Conservation (phyloP, 1,284 basidiomycete genomes). For the Rhodotorula sp. region DNA sequence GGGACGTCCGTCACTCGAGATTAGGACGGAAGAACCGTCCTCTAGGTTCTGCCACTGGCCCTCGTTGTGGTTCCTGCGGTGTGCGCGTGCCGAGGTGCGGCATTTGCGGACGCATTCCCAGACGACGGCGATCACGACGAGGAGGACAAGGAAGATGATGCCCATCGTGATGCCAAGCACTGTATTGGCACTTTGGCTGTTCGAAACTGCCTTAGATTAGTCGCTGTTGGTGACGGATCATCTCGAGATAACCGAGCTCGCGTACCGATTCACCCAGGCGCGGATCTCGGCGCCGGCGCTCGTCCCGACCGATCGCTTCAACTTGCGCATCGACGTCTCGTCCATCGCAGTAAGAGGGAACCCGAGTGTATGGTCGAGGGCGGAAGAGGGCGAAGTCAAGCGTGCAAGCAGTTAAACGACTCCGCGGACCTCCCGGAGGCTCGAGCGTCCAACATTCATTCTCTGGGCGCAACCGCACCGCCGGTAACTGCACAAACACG, state of each 20-base stretch:
- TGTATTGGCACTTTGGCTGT: background rate
- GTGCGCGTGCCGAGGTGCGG: background rate
- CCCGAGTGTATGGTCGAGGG: too few species aligned
- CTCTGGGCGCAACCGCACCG: too few species aligned
- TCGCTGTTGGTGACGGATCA: background rate
- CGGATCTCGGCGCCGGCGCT: background rate
- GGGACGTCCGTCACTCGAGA: background rate
- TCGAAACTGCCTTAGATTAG: too few species aligned
- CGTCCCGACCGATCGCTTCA: background rate
- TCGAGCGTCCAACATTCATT: too few species aligned
- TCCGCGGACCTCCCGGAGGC: too few species aligned
- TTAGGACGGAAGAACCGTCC: background rate
- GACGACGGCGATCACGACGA: background rate
- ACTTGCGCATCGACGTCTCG: background rate
- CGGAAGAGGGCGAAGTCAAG: background rate
- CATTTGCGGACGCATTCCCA: background rate
- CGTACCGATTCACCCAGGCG: background rate
- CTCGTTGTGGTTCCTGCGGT: too few species aligned
- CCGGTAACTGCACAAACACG: too few species aligned
- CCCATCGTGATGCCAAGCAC: background rate
- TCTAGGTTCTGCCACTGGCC: constrained; percentile 1
- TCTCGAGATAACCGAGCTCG: too few species aligned
- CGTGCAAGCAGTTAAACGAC: background rate
- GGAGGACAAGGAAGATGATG: background rate
- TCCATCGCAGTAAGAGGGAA: too few species aligned